Percentiles rank a stretch among this genome's conserved stretches.
phyloP scores from a whole-genome alignment of 208 protist genomes.

The Wallacemonas collosoma region DNA sequence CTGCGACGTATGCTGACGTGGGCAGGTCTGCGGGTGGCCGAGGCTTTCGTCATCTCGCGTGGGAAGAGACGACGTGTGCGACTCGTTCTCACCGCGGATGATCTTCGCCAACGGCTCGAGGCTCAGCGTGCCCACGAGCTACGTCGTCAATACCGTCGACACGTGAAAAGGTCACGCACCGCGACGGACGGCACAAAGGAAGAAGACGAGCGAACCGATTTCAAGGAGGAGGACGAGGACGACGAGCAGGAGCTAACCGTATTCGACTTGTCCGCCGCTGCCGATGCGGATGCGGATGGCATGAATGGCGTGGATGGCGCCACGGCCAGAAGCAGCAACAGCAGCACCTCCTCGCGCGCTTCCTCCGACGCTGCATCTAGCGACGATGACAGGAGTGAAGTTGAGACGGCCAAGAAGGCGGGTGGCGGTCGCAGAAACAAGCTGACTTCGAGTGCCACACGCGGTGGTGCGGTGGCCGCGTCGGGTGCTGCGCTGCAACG shows the following conservation, averaged over 20 bases:
- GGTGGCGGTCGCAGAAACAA: too few relatives aligned
- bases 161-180: not conserved
- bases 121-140: slow-evolving; percentile 1
- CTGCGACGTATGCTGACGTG: slow-evolving; percentile 37
- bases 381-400: not conserved
- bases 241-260: slow-evolving; percentile 9
- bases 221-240: slow-evolving; percentile 8
- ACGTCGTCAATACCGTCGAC: slow-evolving; percentile 4
- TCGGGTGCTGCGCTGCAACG: not conserved
- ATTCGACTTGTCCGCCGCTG: not conserved
- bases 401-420: not conserved
- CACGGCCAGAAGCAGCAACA: too few relatives aligned
- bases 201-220: slow-evolving; percentile 11
- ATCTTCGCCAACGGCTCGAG: slow-evolving; percentile 20
- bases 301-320: not conserved
- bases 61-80: slow-evolving; percentile 25
- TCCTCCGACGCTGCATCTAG: not conserved
- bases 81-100: slow-evolving; percentile 53
- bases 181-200: slow-evolving; percentile 10
- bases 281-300: not conserved
- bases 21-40: slow-evolving; percentile 52
- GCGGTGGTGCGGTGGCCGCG: not conserved
- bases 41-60: slow-evolving; percentile 31
- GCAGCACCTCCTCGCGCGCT: not conserved
- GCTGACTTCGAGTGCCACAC: not conserved